A percentile compares a stretch with the other conserved stretches of the same genome.
Evolutionary conservation across 1,284 basidiomycete genomes (phyloP).

Genomic region (Apiotrichum porosum): DNA sequence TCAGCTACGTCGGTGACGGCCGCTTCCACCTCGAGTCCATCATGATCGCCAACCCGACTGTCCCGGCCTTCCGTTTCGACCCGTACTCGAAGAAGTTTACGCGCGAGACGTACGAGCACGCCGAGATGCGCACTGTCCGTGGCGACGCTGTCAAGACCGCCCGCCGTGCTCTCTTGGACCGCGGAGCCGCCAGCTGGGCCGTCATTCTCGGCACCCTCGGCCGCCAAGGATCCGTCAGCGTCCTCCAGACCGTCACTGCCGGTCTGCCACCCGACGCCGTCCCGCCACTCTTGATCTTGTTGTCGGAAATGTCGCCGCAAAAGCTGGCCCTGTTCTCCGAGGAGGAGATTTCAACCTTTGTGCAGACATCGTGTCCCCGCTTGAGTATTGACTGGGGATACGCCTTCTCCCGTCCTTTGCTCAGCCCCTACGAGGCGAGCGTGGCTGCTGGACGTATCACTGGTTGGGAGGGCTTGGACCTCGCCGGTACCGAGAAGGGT

Average conservation of each 20-base stretch:
- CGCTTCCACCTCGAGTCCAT: constrained; percentile 97
- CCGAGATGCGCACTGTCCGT: constrained; percentile 73
- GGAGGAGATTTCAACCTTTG: constrained; percentile 22
- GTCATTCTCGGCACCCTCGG: constrained; percentile 94
- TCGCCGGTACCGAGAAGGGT: constrained; percentile 39
- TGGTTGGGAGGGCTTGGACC: constrained; percentile 45
- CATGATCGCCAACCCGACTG: constrained; percentile 97
- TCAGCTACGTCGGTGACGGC: constrained; percentile 92
- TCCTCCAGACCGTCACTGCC: constrained; percentile 78
- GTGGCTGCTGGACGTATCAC: constrained; percentile 71
- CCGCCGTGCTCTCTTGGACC: constrained; percentile 57
- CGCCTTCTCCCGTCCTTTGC: constrained; percentile 81
- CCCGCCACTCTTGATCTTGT: constrained; percentile 67
- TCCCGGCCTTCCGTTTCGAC: constrained; percentile 96
- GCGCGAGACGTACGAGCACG: constrained; percentile 84
- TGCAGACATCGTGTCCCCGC: constrained; percentile 24
- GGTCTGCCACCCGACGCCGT: constrained; percentile 51
- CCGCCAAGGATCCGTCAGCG: constrained; percentile 85
- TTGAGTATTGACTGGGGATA: constrained; percentile 90
- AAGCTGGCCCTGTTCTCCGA: constrained; percentile 73
- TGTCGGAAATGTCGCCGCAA: constrained; percentile 92
- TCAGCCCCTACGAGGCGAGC: constrained; percentile 91
- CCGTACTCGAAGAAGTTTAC: constrained; percentile 98
- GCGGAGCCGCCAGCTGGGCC: constrained; percentile 62
- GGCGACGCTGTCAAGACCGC: constrained; percentile 74